These are phyloP conservation scores for Daedaleopsis nitida DNA, from an alignment of 768 basidiomycete genomes.

Conservation along the genomic window DNA sequence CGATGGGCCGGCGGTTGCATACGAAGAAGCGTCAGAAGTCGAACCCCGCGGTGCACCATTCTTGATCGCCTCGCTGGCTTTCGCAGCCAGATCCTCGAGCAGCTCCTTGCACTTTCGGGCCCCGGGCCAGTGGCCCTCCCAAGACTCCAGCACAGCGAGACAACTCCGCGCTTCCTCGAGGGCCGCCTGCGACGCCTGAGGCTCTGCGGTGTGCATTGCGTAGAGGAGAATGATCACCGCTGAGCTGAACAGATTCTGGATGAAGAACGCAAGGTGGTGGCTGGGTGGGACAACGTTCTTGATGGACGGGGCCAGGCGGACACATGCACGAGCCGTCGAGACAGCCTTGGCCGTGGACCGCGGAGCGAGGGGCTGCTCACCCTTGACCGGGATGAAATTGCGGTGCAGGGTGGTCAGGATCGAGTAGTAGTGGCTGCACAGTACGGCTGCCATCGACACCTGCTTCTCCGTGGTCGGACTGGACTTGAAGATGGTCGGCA, in stretches of 20 bases:
- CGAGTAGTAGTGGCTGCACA: constrained; percentile 90
- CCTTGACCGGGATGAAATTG: constrained; percentile 80
- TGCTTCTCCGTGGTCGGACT: constrained; percentile 74
- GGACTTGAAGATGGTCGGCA: constrained; percentile 76
- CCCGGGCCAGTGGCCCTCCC: constrained; percentile 89
- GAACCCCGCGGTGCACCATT: constrained; percentile 24
- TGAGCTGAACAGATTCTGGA: constrained; percentile 87
- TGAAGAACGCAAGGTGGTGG: constrained; percentile 86
- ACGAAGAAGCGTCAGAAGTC: constrained; percentile 18
- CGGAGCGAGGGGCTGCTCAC: constrained; percentile 66
- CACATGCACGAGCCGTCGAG: constrained; percentile 82
- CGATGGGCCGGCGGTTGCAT: constrained; percentile 11
- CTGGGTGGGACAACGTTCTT: constrained; percentile 83
- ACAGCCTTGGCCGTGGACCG: constrained; percentile 81
- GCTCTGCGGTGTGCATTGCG: constrained; percentile 80
- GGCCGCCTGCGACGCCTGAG: constrained; percentile 63
- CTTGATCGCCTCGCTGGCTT: constrained; percentile 67
- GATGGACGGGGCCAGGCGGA: constrained; percentile 82
- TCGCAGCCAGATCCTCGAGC: constrained; percentile 67
- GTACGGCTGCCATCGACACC: constrained; percentile 81
- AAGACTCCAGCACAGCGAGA: constrained; percentile 68
- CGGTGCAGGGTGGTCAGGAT: constrained; percentile 86
- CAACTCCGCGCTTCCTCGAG: constrained; percentile 84
- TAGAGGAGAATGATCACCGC: constrained; percentile 83
- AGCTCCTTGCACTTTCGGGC: constrained; percentile 86